Base-by-base conservation (phyloP, 208 protist species). In the Wallacemonas rigidus region DNA sequence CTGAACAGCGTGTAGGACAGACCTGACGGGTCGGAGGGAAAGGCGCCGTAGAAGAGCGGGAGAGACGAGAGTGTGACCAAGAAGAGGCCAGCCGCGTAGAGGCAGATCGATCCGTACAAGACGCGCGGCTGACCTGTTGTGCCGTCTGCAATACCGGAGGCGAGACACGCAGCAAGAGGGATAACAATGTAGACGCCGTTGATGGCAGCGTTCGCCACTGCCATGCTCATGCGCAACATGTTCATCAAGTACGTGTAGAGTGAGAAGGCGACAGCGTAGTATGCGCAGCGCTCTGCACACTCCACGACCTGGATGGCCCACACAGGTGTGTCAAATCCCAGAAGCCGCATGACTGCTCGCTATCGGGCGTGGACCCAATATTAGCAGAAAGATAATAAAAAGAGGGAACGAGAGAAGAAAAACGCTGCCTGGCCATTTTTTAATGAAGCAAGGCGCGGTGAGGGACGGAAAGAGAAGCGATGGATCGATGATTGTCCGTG, bases 161-260 rank as follows among this genome's bases (percentile, higher is more conserved):
- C 74, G 50, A 83, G 12, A 54, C 81, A 87, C 4, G 87, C 87
- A 0, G 83, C 71, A 26, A 75, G 47, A 2, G 87, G 87, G 39
- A 87, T 71, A 36, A 89, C 41, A 39, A 87, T 74, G 76, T 89
- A 92, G 7, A 89, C 56, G 9, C 50, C 67, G 68, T 89, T 92
- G 12, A 88, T 74, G 17, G 87, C 54, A 17, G 79, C 84, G 48
- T 92, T 89, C 0, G 76, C 76, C 4, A 9, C 50, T 6, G 67
- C 69, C 0, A 80, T 67, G 14, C 77, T 80, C 8, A 78, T 79
- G 36, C 60, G 67, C 12, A 92, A 83, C 80, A 92, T 86, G 35
- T 78, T 72, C 2, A 76, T 86, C 71, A 76, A 81, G 67, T 90
- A 92, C 3, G 87, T 92, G 65, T 86, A 89, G 35, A 92, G 75